Conservation (phyloP, 164 flowering plant genomes). For the Vitis rupestris region DNA sequence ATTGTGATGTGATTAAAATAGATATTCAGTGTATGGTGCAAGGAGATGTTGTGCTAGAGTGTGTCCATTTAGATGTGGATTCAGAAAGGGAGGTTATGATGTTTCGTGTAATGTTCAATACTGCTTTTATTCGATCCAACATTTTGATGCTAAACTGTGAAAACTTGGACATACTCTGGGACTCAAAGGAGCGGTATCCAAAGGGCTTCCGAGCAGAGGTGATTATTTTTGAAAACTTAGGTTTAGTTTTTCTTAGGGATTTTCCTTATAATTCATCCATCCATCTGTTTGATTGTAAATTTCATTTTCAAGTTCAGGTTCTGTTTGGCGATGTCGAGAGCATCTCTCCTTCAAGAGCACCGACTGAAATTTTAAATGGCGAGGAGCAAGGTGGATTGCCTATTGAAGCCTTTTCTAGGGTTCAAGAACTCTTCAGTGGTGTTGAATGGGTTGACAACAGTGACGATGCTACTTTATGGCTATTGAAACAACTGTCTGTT, state of each 20-base stretch:
- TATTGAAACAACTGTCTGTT: conserved; percentile 81
- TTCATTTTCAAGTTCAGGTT: conserved; percentile 45
- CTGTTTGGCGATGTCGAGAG: conserved; percentile 89
- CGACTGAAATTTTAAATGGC: conserved; percentile 73
- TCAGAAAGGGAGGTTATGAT: conserved; percentile 95
- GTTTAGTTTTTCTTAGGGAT: too few relatives aligned
- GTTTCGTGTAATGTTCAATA: conserved; percentile 96
- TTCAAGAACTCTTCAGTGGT: conserved; percentile 93
- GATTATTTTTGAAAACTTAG: conserved; percentile 8
- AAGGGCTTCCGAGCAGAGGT: conserved; percentile 98
- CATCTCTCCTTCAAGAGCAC: conserved; percentile 67
- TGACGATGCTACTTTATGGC: conserved; percentile 95
- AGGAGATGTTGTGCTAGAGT: conserved; percentile 98
- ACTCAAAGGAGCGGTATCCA: conserved; percentile 84
- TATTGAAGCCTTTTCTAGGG: conserved; percentile 95
- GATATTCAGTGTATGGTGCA: conserved; percentile 92
- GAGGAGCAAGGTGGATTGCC: conserved; percentile 97
- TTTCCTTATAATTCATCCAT: background rate
- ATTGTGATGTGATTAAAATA: conserved; percentile 93
- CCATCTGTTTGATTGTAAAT: background rate
- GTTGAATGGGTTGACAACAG: conserved; percentile 83
- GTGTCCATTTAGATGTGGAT: conserved; percentile 82
- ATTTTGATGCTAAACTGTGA: conserved; percentile 85
- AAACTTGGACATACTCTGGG: conserved; percentile 95
- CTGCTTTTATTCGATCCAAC: conserved; percentile 95